Evolutionary conservation across 2,329 filamentous ascomycete species (phyloP).

Genomic region (Claviceps pusilla): DNA sequence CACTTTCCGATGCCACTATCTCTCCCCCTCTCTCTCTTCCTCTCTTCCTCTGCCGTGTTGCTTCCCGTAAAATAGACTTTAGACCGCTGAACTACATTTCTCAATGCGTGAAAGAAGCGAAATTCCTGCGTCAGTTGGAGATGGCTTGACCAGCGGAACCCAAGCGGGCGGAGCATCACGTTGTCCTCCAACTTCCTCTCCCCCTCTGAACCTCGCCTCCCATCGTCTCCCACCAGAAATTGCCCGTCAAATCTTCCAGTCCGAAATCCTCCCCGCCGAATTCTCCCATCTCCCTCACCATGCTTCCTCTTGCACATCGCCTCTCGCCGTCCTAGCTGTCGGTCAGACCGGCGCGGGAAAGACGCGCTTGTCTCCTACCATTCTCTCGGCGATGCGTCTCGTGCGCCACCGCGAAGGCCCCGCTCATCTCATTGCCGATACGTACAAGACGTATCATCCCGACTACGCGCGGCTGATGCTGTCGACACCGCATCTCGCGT

Average conservation of each 20-base stretch:
- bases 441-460: constrained; percentile 34
- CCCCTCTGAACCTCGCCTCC: constrained; percentile 15
- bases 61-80: neutral
- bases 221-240: constrained; percentile 18
- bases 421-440: constrained; percentile 32
- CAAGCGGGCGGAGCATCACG: neutral
- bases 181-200: constrained; percentile 6
- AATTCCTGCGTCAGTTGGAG: neutral
- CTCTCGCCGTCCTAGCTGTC: constrained; percentile 28
- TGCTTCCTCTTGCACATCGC: constrained; percentile 7
- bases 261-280: constrained; percentile 19
- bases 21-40: no score
- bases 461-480: constrained; percentile 20
- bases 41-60: no score
- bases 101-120: neutral
- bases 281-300: constrained; percentile 11
- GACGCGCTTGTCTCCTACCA: constrained; percentile 25
- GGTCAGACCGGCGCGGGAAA: constrained; percentile 36
- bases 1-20: no score
- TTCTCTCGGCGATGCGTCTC: constrained; percentile 19
- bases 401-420: constrained; percentile 3
- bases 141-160: neutral
- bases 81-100: neutral
- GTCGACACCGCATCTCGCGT: constrained; percentile 20
- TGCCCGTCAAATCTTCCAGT: constrained; percentile 17